These are phyloP conservation scores for Peterozyma toletana DNA, from an alignment of 805 yeast genomes.

Conservation along the genomic window DNA sequence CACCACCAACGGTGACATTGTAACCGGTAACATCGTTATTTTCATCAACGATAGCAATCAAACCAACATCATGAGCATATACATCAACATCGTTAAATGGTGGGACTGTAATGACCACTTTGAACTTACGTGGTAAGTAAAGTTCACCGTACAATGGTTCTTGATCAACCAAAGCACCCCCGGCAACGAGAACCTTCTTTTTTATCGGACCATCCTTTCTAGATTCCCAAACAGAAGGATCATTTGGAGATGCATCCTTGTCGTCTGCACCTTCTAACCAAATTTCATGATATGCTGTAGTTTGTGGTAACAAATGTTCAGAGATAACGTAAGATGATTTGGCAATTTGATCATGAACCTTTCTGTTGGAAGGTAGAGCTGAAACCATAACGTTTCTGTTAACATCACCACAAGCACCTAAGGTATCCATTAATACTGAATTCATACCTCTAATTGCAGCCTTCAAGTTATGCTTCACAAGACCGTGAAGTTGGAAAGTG, in stretches of 20 bases:
- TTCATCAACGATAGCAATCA: conserved; percentile 75
- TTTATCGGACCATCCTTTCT: conserved; percentile 73
- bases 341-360: conserved; percentile 71
- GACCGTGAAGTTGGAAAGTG: conserved; percentile 93
- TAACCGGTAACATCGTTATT: conserved; percentile 64
- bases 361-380: conserved; percentile 82
- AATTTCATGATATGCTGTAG: conserved; percentile 94
- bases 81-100: conserved; percentile 97
- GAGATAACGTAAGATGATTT: conserved; percentile 59
- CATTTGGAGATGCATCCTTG: conserved; percentile 55
- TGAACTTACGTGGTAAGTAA: conserved; percentile 92
- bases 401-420: conserved; percentile 98
- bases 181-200: conserved; percentile 79
- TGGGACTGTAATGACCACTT: conserved; percentile 90
- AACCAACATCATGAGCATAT: conserved; percentile 91
- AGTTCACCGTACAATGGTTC: conserved; percentile 87
- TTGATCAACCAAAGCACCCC: conserved; percentile 71
- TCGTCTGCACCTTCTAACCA: conserved; percentile 88
- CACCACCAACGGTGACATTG: conserved; percentile 93
- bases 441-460: conserved; percentile 92
- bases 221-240: conserved; percentile 53
- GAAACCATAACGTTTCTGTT: conserved; percentile 92
- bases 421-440: conserved; percentile 81
- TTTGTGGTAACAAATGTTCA: conserved; percentile 78
- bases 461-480: conserved; percentile 82